phyloP scores from a whole-genome alignment of 352 stramenopile species.

The Plasmopara viticola region DNA sequence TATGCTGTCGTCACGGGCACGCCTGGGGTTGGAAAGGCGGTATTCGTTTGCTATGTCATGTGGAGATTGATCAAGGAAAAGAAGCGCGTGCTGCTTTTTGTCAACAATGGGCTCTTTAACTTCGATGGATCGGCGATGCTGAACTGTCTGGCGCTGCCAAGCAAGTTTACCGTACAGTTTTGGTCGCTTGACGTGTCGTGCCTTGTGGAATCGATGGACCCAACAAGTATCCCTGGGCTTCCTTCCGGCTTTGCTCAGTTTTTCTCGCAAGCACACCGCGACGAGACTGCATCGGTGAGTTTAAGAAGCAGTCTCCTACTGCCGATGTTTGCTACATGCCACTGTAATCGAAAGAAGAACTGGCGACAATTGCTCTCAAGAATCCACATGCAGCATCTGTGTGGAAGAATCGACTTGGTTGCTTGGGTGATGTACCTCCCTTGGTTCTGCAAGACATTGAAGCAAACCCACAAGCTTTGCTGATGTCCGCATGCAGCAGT shows the following conservation, averaged over 20 bases:
- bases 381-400: no score
- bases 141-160: not conserved
- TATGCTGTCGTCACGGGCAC: conserved; percentile 3
- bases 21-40: conserved; percentile 1
- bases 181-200: conserved; percentile 1
- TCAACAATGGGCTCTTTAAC: not conserved
- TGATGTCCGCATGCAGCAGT: no score
- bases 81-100: conserved; percentile 3
- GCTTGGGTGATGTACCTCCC: no score
- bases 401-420: no score
- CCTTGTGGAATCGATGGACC: conserved; percentile 3
- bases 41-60: not conserved
- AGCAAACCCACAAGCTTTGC: no score
- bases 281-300: not conserved
- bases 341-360: conserved; percentile 2
- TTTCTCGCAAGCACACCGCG: conserved; percentile 3
- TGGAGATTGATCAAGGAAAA: conserved; percentile 6
- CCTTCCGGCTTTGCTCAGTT: not conserved
- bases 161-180: not conserved
- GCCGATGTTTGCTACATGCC: conserved; percentile 3
- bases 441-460: no score
- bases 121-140: not conserved
- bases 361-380: not conserved
- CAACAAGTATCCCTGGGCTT: not conserved
- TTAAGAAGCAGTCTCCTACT: conserved; percentile 1